Evolutionary conservation across 1,284 basidiomycete genomes (phyloP), one percentile per base, ranked within the genome.

Genomic region (Pyrrhoderma lamaoense): DNA sequence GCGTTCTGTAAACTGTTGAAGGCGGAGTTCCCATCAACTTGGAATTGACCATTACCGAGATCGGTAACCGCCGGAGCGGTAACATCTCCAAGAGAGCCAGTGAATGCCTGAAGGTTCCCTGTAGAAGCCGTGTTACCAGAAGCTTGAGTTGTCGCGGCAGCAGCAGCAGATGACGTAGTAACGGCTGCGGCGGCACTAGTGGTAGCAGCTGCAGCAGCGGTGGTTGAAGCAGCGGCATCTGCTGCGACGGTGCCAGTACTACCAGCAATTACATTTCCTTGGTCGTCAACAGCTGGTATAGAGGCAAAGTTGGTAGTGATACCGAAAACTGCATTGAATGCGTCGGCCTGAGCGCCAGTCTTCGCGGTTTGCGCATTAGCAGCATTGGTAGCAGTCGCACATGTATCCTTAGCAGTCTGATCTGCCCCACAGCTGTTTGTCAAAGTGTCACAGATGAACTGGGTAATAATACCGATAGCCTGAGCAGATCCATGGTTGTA

Each of bases 21-120:
- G 22, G 65, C 62, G 48, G 73, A 71, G 51, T 74, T 74, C 57
- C 68, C 72, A 42, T 60, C 51, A 50, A 77, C 76, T 42, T 65
- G 60, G 67, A 79, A 79, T 45, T 59, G 53, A 40, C 73, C 76
- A 49, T 67, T 63, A n/a, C 71, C 74, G 43, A 70, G 67, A 49
- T 57, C 59, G 16, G 66, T 72, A 38, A 79, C 77, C 11, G 72
- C 58, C 21, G 76, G 76, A 11, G 77, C 66, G 49, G 66, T 54
- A 45, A 67, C 64, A 51, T 72, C 76, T 31, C 27, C 27, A 48
- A 78, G 67, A 16, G 66, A 65, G 39, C 76, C 77, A 54, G 75
- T 75, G 69, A 82, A 82, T 31, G 65, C 75, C 63, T 82, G 79
- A 23, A 81, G 63, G 65, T 80, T 79, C 11, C 60, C 62, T 25